Evolutionary conservation across 441 rosid genomes (phyloP).

Genomic region (Metrosideros polymorpha): DNA sequence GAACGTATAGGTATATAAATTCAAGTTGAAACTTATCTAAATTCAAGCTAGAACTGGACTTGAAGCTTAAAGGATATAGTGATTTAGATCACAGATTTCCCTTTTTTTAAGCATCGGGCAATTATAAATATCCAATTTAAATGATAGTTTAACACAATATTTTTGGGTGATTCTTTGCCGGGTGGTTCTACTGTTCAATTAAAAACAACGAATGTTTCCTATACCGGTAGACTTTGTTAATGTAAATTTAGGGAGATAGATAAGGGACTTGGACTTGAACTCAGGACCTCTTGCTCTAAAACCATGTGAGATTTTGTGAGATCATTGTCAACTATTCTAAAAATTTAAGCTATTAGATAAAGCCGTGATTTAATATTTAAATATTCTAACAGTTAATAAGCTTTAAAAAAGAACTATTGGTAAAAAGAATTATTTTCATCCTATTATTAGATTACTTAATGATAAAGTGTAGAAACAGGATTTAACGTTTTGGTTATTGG

Average conservation of each 20-base stretch:
- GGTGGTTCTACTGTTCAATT: neutral
- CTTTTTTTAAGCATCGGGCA: neutral
- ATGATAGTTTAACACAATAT: neutral
- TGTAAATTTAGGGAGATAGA: neutral
- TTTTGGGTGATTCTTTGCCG: neutral
- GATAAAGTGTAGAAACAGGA: neutral
- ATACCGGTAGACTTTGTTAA: neutral
- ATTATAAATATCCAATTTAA: neutral
- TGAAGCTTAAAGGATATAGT: neutral
- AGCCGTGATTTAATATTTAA: neutral
- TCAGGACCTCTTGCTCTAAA: neutral
- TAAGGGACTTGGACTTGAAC: neutral
- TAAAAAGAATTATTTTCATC: neutral
- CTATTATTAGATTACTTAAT: neutral
- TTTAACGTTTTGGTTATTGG: neutral
- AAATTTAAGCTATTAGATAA: accelerated
- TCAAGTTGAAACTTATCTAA: neutral
- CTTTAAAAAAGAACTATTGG: neutral
- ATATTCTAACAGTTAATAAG: neutral
- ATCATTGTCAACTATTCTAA: accelerated
- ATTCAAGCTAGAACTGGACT: neutral
- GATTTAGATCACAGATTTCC: neutral
- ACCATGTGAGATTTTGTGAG: neutral
- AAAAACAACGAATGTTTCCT: neutral
- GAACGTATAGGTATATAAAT: neutral